Evolutionary conservation across 768 basidiomycete species (phyloP).

Genomic region (Chlorophyllum brunneum): DNA sequence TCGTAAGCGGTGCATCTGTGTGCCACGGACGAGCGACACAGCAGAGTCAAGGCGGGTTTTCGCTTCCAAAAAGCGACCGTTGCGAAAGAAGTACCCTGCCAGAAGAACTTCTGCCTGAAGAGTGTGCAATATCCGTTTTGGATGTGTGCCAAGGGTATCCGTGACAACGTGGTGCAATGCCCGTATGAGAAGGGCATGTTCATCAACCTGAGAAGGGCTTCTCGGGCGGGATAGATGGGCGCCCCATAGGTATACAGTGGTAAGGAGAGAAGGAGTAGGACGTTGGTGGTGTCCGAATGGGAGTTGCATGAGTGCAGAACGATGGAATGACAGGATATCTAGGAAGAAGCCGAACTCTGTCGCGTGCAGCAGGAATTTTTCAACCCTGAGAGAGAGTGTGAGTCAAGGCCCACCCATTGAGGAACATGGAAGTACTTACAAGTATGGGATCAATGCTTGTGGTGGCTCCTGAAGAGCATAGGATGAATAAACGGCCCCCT

Average conservation of each 20-base stretch:
- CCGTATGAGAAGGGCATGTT: conserved; percentile 43
- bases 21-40: conserved; percentile 43
- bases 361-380: conserved; percentile 55
- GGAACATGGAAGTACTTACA: conserved; percentile 24
- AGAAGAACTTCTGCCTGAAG: conserved; percentile 65
- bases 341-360: conserved; percentile 68
- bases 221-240: conserved; percentile 36
- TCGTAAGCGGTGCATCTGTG: conserved; percentile 45
- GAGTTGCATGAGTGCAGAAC: conserved; percentile 42
- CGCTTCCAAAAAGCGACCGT: conserved; percentile 56
- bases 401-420: conserved; percentile 9
- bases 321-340: conserved; percentile 41
- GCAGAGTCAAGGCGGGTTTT: conserved; percentile 54
- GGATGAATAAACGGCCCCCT: conserved; percentile 10
- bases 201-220: conserved; percentile 36
- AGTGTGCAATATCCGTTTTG: conserved; percentile 46
- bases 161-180: conserved; percentile 45
- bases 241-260: conserved; percentile 50
- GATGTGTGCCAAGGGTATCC: conserved; percentile 44
- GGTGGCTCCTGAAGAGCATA: conserved; percentile 34
- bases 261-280: conserved; percentile 46
- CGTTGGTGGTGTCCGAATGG: conserved; percentile 44
- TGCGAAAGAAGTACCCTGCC: conserved; percentile 60
- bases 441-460: conserved; percentile 30
- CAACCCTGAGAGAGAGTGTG: conserved; percentile 35